Evolutionary conservation across 2,329 filamentous ascomycete species (phyloP).

Genomic region (Cladosporium halotolerans): DNA sequence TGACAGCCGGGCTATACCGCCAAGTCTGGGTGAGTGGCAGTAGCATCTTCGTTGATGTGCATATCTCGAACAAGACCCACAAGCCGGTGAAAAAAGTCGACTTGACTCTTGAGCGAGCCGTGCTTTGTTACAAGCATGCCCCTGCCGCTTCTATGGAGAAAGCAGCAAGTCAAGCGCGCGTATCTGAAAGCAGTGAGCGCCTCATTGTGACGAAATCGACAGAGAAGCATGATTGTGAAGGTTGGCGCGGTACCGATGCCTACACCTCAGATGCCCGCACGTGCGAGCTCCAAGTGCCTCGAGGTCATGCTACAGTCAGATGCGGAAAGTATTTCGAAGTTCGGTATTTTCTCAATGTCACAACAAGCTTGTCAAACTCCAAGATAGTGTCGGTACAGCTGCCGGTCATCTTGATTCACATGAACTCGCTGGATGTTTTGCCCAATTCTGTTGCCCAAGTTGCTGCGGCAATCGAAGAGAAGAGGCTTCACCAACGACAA

Average conservation of each 20-base stretch:
- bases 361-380: constrained; percentile 40
- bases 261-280: constrained; percentile 43
- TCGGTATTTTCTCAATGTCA: constrained; percentile 49
- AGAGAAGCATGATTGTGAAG: constrained; percentile 38
- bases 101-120: constrained; percentile 46
- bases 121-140: constrained; percentile 47
- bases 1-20: constrained; percentile 50
- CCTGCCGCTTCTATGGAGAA: constrained; percentile 45
- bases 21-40: constrained; percentile 54
- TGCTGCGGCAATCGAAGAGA: constrained; percentile 50
- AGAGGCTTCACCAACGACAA: constrained; percentile 24
- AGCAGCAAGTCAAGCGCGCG: constrained; percentile 45
- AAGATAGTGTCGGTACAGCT: constrained; percentile 49
- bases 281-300: constrained; percentile 45
- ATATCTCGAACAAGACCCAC: constrained; percentile 45
- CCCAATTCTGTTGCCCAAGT: constrained; percentile 52
- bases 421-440: constrained; percentile 52
- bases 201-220: constrained; percentile 39
- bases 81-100: constrained; percentile 47
- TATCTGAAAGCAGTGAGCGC: constrained; percentile 48
- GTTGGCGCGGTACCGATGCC: constrained; percentile 44
- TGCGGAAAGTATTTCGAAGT: constrained; percentile 53
- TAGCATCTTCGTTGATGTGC: constrained; percentile 49
- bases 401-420: constrained; percentile 51
- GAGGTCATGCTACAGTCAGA: constrained; percentile 46